Evolutionary conservation across 495 filamentous ascomycete species (phyloP), one percentile per base, ranked within the genome.

Genomic region (Penicillium argentinense): DNA sequence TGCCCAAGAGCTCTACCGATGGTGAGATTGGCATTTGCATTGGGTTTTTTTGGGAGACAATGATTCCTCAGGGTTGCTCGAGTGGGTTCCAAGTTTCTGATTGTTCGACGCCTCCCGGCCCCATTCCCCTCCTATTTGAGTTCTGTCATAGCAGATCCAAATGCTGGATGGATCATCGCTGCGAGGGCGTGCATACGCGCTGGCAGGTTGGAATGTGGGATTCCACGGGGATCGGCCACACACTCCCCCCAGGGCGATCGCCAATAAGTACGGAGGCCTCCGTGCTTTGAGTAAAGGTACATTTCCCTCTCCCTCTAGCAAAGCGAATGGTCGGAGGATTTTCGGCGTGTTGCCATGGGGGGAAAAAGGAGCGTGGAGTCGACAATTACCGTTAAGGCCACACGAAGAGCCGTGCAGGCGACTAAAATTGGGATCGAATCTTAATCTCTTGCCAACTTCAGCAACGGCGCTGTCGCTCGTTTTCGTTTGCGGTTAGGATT

Each of bases 401-500:
- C 11, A 23, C 16, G 21, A 25, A 23, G 6, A 45, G 29, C 25
- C 34, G 36, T 34, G 39, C 49, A 41, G 26, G n/a, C 40, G 33
- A 41, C 45, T 48, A 57, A 62, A 64, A 64, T 63, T 65, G 52
- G 51, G 59, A 68, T 66, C 62, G 48, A 46, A 59, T 59, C 51
- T 54, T 56, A 53, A 52, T 51, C 56, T 66, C 64, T 69, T 66
- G 42, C 68, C 64, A 44, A 18, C 43, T 60, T 47, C n/a, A 59
- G 67, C 43, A 45, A 53, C 53, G 34, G 54, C 39, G 47, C 22
- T 51, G 65, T 51, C 51, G 51, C 49, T 64, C 62, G 27, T 48
- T 54, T 50, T 50, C 59, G 23, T 41, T 61, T 59, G 43, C 14
- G 53, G 58, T 46, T 45, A 56, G 54, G 45, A 63, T 61, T 64